These are phyloP conservation scores for Monosporozyma siamensis DNA, from an alignment of 805 yeast species.

Conservation along the genomic window DNA sequence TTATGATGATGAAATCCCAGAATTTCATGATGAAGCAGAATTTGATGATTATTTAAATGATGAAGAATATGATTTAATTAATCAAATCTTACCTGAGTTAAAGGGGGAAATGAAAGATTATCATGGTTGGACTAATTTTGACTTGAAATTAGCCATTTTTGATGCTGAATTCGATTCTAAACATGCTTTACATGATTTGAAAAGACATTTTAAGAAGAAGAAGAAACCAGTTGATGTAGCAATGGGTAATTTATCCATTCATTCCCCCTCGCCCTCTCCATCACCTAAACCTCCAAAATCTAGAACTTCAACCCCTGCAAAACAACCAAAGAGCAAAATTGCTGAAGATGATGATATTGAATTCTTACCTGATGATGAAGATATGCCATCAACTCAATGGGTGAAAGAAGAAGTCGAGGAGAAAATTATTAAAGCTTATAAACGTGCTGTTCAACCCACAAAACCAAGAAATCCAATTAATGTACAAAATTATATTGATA, in stretches of 20 bases:
- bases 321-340: too few species aligned
- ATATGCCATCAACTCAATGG: not conserved
- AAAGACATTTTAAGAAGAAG: conserved; percentile 22
- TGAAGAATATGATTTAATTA: conserved; percentile 34
- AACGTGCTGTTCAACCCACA: conserved; percentile 22
- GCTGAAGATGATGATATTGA: conserved; percentile 6
- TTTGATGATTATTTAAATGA: conserved; percentile 30
- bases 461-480: conserved; percentile 37
- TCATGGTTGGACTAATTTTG: conserved; percentile 34
- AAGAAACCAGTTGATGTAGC: conserved; percentile 12
- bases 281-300: too few species aligned
- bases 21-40: conserved; percentile 33
- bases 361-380: conserved; percentile 15
- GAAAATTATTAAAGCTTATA: conserved; percentile 10
- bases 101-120: conserved; percentile 34
- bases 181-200: conserved; percentile 36
- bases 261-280: not conserved
- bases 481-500: conserved; percentile 71
- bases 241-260: not conserved
- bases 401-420: conserved; percentile 17
- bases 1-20: conserved; percentile 28
- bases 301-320: too few species aligned
- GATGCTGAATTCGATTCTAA: conserved; percentile 41
- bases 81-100: conserved; percentile 38
- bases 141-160: conserved; percentile 45